A percentile compares a stretch with the other conserved stretches of the same genome.
Conservation (phyloP, 2,329 filamentous ascomycete genomes). For the Emmonsia crescens region DNA sequence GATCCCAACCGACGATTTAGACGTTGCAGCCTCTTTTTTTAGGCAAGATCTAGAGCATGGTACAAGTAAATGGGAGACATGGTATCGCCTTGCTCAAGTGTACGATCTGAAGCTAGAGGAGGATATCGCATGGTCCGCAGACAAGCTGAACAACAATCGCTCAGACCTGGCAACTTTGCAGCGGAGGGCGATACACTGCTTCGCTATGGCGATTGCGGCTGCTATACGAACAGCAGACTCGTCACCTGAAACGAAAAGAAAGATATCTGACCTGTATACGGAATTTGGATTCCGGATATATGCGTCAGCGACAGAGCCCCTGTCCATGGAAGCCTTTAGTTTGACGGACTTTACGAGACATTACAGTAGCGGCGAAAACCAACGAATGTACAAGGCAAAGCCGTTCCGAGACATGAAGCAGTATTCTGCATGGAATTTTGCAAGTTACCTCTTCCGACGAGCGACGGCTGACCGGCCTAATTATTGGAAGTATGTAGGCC, state of each 20-base stretch:
- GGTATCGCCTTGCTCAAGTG: conserved; percentile 78
- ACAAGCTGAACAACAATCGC: conserved; percentile 80
- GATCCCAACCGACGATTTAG: conserved; percentile 67
- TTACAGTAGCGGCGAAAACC: conserved; percentile 43
- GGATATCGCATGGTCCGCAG: conserved; percentile 74
- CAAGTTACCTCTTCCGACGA: conserved; percentile 48
- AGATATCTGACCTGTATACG: conserved; percentile 54
- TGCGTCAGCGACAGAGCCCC: conserved; percentile 56
- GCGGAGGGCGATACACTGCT: conserved; percentile 72
- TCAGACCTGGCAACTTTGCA: conserved; percentile 64
- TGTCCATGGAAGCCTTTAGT: conserved; percentile 56
- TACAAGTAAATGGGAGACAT: conserved; percentile 74
- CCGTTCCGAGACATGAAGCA: conserved; percentile 48
- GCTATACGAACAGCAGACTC: conserved; percentile 48
- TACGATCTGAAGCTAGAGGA: conserved; percentile 85
- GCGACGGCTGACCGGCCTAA: conserved; percentile 49
- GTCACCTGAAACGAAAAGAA: conserved; percentile 42
- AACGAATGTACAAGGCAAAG: conserved; percentile 46
- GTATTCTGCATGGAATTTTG: conserved; percentile 56
- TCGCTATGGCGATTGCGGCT: conserved; percentile 56
- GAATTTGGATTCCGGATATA: conserved; percentile 61
- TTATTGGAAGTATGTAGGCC: conserved; percentile 47
- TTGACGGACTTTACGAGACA: conserved; percentile 52
- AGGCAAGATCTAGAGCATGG: conserved; percentile 74
- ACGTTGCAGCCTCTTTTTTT: conserved; percentile 69